Evolutionary conservation across 192 early-diverging fungal species (phyloP).

Genomic region (Paraglomus brasilianum): DNA sequence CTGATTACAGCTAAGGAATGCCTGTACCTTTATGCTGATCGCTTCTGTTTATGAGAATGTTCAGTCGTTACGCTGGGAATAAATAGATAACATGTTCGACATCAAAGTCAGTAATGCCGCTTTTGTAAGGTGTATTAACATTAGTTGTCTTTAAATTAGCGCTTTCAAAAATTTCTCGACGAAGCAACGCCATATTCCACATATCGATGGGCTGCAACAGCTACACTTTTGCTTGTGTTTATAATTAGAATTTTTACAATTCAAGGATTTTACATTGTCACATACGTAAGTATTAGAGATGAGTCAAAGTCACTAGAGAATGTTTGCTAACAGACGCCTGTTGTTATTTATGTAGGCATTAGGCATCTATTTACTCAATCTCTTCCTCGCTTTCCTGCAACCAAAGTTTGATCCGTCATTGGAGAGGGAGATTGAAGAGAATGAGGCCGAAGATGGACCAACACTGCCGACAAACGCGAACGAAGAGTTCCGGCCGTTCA

Average conservation of each 20-base stretch:
- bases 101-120: neutral
- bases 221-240: constrained; percentile 60
- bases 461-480: constrained; percentile 80
- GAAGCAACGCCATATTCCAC: constrained; percentile 71
- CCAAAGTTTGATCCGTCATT: constrained; percentile 95
- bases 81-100: neutral
- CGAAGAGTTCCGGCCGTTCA: constrained; percentile 97
- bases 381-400: constrained; percentile 93
- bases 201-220: constrained; percentile 77
- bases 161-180: constrained; percentile 80
- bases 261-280: constrained; percentile 96
- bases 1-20: neutral
- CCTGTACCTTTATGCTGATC: neutral
- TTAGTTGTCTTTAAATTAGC: constrained; percentile 44
- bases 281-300: constrained; percentile 58
- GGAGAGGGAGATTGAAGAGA: constrained; percentile 64
- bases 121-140: neutral
- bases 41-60: neutral
- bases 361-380: constrained; percentile 92
- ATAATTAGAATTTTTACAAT: constrained; percentile 74
- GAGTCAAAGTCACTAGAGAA: neutral
- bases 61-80: neutral
- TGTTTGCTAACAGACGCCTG: neutral
- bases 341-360: constrained; percentile 35
- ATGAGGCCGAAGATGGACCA: constrained; percentile 61